phyloP scores from a whole-genome alignment of 306 rosid species.

The Alnus glutinosa region DNA sequence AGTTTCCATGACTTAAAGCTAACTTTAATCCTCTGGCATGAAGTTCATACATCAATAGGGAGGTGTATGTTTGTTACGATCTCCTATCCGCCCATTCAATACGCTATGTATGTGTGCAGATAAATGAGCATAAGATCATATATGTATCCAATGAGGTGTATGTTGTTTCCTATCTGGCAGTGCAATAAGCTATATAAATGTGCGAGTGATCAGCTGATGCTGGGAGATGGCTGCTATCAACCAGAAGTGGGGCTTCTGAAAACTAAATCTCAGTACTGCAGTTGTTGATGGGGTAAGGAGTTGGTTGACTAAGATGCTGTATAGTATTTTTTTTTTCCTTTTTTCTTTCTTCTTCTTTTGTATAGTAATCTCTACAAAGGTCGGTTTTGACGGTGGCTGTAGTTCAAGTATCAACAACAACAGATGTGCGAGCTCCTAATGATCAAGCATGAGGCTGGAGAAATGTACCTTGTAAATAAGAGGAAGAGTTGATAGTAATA shows the following conservation, averaged over 20 bases:
- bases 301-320: not conserved
- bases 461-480: constrained; percentile 18
- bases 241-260: not conserved
- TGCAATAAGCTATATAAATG: not conserved
- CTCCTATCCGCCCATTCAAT: not conserved
- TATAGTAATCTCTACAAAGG: not conserved
- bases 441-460: constrained; percentile 14
- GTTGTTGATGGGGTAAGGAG: not conserved
- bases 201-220: not conserved
- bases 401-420: not conserved
- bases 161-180: not conserved
- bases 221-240: not conserved
- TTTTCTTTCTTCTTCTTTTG: not conserved
- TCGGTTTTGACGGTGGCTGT: not conserved
- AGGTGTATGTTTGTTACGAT: not conserved
- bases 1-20: constrained; percentile 20
- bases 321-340: not conserved
- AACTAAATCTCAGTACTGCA: not conserved
- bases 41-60: constrained; percentile 1
- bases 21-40: constrained; percentile 10
- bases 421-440: not conserved
- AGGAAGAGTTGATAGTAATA: not conserved
- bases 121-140: constrained; percentile 9
- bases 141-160: not conserved
- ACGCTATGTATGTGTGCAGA: constrained; percentile 3